Conservation (phyloP, 2,329 filamentous ascomycete genomes). For the Cytospora leucostoma region DNA sequence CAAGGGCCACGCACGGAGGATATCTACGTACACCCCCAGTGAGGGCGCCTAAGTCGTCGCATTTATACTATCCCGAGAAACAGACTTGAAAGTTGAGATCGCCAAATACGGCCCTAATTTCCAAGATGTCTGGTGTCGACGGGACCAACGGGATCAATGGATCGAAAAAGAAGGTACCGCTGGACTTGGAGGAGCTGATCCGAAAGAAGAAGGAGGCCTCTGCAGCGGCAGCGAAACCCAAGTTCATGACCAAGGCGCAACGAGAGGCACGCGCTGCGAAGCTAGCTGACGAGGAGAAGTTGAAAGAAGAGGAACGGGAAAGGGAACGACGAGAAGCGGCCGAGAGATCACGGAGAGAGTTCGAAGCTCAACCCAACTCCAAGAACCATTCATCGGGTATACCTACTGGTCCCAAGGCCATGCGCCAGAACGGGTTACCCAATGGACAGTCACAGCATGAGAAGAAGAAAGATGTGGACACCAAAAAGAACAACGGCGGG, state of each 20-base stretch:
- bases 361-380: constrained; percentile 27
- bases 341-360: constrained; percentile 34
- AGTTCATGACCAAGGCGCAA: constrained; percentile 82
- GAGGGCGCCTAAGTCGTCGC: neutral
- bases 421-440: constrained; percentile 47
- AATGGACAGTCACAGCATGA: constrained; percentile 33
- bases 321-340: constrained; percentile 42
- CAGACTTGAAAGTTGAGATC: neutral
- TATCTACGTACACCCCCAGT: neutral
- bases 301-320: constrained; percentile 57
- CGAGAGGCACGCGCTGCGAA: constrained; percentile 79
- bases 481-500: constrained; percentile 38
- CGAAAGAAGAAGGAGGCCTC: constrained; percentile 84
- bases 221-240: constrained; percentile 81
- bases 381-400: constrained; percentile 41
- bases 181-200: constrained; percentile 84
- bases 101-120: neutral
- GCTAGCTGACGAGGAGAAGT: constrained; percentile 65
- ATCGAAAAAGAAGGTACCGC: constrained; percentile 46
- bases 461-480: constrained; percentile 16
- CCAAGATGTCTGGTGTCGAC: constrained; percentile 17
- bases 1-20: neutral
- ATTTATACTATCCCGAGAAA: neutral
- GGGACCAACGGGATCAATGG: constrained; percentile 19
- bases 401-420: constrained; percentile 73